A percentile compares a stretch with the other conserved stretches of the same genome.
Conservation (phyloP, 1,284 basidiomycete genomes). For the Exsudoporus floridanus region DNA sequence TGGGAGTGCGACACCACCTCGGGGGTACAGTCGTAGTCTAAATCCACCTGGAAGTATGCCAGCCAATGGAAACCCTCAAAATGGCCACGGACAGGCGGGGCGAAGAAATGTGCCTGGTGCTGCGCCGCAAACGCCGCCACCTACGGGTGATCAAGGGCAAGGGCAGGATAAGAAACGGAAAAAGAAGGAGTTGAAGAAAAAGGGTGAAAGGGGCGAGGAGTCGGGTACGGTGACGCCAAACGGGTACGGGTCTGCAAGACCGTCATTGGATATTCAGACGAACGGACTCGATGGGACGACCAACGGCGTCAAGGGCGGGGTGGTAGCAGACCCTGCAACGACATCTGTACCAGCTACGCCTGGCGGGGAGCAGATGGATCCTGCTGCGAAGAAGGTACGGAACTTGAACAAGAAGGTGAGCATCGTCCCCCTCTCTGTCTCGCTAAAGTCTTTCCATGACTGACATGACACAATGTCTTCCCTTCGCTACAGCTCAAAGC, state of each 20-base stretch:
- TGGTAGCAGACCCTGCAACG: conserved; percentile 24
- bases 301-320: neutral
- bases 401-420: conserved; percentile 91
- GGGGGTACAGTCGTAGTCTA: conserved; percentile 39
- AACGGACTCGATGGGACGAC: conserved; percentile 20
- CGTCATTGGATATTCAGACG: conserved; percentile 38
- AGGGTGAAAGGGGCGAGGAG: conserved; percentile 38
- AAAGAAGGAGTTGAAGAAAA: conserved; percentile 61
- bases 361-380: conserved; percentile 68
- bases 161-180: conserved; percentile 49
- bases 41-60: conserved; percentile 32
- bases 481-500: conserved; percentile 72
- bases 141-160: conserved; percentile 37
- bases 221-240: conserved; percentile 34
- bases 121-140: conserved; percentile 46
- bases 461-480: conserved; percentile 1
- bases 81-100: conserved; percentile 34
- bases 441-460: neutral
- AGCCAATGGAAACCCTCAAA: conserved; percentile 27
- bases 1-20: conserved; percentile 56
- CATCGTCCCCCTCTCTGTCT: neutral
- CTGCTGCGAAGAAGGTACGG: conserved; percentile 86
- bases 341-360: conserved; percentile 54
- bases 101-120: conserved; percentile 70
- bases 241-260: conserved; percentile 30